Percentiles rank a stretch among this genome's conserved stretches.
phyloP scores from a whole-genome alignment of 2,329 filamentous ascomycete species.

The Dactylellina parvicollis region DNA sequence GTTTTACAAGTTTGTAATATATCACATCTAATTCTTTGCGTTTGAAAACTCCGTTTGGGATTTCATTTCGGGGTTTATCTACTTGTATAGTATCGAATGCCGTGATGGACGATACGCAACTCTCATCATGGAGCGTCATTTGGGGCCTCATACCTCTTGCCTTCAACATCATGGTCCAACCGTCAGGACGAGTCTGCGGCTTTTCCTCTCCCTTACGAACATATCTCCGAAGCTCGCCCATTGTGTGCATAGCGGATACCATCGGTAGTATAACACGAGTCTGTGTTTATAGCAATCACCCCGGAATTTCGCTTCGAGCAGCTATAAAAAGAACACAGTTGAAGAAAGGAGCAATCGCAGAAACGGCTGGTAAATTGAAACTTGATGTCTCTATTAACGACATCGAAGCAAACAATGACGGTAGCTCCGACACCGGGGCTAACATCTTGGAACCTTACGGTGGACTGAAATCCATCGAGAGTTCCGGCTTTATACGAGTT shows the following conservation, averaged over 20 bases:
- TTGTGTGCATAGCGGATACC: background rate
- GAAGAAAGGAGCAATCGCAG: background rate
- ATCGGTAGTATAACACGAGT: background rate
- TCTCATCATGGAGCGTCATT: background rate
- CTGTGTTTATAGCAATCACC: background rate
- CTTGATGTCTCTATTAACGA: too few relatives aligned
- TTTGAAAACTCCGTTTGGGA: too few relatives aligned
- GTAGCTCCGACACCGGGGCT: too few relatives aligned
- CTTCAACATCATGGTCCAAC: background rate
- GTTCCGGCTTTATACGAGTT: too few relatives aligned
- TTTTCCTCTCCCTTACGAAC: background rate
- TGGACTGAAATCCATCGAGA: too few relatives aligned
- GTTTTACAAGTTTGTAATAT: too few relatives aligned
- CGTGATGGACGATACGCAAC: background rate
- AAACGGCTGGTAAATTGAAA: too few relatives aligned
- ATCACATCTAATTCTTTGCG: too few relatives aligned
- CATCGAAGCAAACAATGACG: too few relatives aligned
- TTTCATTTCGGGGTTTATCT: too few relatives aligned
- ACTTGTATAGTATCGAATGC: background rate
- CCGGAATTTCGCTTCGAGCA: background rate
- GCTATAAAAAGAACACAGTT: background rate
- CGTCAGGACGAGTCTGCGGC: background rate
- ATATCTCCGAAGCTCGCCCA: background rate
- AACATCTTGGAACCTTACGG: too few relatives aligned
- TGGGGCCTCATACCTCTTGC: background rate